Evolutionary conservation across 345 rosid genomes (phyloP).

Genomic region (Xanthoceras sorbifolium): DNA sequence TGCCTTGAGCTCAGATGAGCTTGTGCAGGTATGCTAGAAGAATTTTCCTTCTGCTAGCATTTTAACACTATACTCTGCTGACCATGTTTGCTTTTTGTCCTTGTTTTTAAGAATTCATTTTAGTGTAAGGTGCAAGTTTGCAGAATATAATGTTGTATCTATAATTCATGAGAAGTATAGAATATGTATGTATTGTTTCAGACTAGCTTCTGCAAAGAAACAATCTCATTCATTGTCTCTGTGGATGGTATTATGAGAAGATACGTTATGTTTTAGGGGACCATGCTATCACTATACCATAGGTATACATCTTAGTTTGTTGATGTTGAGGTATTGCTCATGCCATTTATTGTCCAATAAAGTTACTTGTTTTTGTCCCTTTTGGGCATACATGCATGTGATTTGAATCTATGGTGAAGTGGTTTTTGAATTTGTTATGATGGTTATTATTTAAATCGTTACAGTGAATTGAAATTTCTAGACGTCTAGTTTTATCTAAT

Average conservation of each 20-base stretch:
- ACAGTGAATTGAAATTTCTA: not conserved
- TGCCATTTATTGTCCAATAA: not conserved
- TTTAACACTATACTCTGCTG: not conserved
- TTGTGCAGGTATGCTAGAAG: slow-evolving; percentile 66
- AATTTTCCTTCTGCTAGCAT: slow-evolving; percentile 2
- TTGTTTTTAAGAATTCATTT: not conserved
- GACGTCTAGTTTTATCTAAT: not conserved
- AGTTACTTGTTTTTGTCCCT: not conserved
- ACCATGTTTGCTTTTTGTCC: not conserved
- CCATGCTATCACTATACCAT: not conserved
- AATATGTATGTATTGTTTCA: not conserved
- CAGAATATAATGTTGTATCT: not conserved
- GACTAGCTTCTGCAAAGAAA: not conserved
- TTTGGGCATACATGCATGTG: not conserved
- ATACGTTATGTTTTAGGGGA: not conserved
- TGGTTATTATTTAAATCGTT: not conserved
- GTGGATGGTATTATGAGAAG: not conserved
- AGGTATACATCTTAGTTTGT: not conserved
- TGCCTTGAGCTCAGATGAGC: slow-evolving; percentile 87
- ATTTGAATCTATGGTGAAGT: not conserved
- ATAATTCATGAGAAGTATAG: not conserved
- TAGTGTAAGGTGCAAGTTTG: not conserved
- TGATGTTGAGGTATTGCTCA: not conserved
- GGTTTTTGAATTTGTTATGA: not conserved
- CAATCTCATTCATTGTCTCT: not conserved